phyloP scores from a whole-genome alignment of 2,329 filamentous ascomycete species.

The Colletotrichum sojae region DNA sequence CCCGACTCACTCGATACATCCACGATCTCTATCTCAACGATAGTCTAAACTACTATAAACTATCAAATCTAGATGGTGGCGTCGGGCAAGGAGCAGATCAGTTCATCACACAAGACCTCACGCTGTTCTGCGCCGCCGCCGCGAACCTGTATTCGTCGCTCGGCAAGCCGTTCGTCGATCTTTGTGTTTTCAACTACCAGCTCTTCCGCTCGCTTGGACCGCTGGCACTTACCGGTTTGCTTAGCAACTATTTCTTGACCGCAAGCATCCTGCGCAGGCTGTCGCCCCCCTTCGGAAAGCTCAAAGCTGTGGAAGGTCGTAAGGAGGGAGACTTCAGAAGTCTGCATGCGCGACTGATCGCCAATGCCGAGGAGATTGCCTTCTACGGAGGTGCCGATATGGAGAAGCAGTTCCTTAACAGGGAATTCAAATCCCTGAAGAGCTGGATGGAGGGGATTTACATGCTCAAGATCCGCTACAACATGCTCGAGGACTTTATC shows the following conservation, averaged over 20 bases:
- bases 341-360: slow-evolving; percentile 90
- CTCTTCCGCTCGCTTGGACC: slow-evolving; percentile 93
- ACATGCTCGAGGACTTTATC: slow-evolving; percentile 98
- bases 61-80: slow-evolving; percentile 92
- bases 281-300: slow-evolving; percentile 95
- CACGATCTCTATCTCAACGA: slow-evolving; percentile 97
- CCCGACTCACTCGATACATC: slow-evolving; percentile 93
- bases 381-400: slow-evolving; percentile 97
- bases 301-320: slow-evolving; percentile 95
- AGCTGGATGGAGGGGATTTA: slow-evolving; percentile 99
- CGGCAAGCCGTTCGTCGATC: slow-evolving; percentile 97
- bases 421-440: slow-evolving; percentile 92
- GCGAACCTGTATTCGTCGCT: slow-evolving; percentile 95
- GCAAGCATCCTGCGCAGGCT: slow-evolving; percentile 89
- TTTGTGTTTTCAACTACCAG: slow-evolving; percentile 98
- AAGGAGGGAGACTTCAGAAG: slow-evolving; percentile 96
- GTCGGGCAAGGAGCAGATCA: slow-evolving; percentile 94
- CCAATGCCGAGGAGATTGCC: slow-evolving; percentile 96
- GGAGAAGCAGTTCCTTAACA: slow-evolving; percentile 92
- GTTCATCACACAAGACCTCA: slow-evolving; percentile 97
- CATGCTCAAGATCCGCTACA: slow-evolving; percentile 97
- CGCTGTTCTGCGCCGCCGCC: slow-evolving; percentile 92
- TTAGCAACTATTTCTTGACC: slow-evolving; percentile 95
- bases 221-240: slow-evolving; percentile 85
- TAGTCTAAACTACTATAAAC: slow-evolving; percentile 95